Base-by-base conservation (phyloP, 495 filamentous ascomycete genomes). In the Haplographium delicatum region DNA sequence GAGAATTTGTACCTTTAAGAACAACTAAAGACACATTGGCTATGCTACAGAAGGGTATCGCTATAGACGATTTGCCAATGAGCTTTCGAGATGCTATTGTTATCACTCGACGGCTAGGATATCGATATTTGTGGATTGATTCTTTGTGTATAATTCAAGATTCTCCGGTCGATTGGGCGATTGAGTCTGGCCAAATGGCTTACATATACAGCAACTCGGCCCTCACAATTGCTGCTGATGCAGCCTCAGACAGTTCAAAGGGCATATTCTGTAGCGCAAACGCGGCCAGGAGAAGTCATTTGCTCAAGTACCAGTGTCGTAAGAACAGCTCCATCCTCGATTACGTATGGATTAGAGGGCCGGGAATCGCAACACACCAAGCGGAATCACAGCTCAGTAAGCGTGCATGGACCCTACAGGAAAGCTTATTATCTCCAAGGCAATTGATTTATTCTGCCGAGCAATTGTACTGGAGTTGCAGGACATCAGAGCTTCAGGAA, bases 121-220 rank as follows among this genome's bases (percentile, higher is more conserved):
- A 56, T 15, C 4, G 28, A 9, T 56, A 51, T 42, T 20, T 59
- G 2, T 59, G 51, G 56, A 55, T 59, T 15, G 56, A 59, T 28
- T 50, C 44, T 1, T n/a, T 57, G 13, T 57, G 50, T 35, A 57
- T 57, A 11, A 47, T 57, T 15, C 51, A 57, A 27, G 38, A 27
- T 9, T 11, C 33, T 26, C 10, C 37, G 13, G 47, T 34, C n/a
- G 56, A 59, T 44, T 59, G 56, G 56, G 20, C 34, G 8, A 23
- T 31, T 22, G 24, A 59, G 25, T 31, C 44, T 11, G 25, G 11
- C 8, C 22, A 37, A 38, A 59, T 59, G 52, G 51, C 26, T 5
- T 9, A 39, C 15, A 43, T 59, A 5, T 59, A 55, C 24, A 41
- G 51, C 41, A 42, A 39, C 15, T 20, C 45, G 7, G 18, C n/a